Evolutionary conservation across 148 eudicot species (phyloP).

Genomic region (Camellia granthamiana): DNA sequence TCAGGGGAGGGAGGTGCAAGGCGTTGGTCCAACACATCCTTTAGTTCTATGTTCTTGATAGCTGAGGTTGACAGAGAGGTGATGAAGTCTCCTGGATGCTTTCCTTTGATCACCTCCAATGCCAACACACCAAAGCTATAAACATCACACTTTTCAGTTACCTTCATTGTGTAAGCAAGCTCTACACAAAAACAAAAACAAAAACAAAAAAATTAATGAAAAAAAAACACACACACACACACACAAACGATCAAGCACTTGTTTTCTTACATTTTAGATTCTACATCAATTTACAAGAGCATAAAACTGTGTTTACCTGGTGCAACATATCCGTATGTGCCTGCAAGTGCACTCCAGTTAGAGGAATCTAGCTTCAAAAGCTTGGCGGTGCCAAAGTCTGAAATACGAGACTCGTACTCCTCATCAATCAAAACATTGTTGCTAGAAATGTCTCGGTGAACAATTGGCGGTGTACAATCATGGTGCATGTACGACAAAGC

Average conservation of each 20-base stretch:
- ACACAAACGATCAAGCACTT: too few relatives aligned
- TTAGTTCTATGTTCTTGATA: not conserved
- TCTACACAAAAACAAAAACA: slow-evolving; percentile 22
- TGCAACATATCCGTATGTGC: slow-evolving; percentile 45
- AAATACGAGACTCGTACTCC: slow-evolving; percentile 32
- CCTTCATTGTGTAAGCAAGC: slow-evolving; percentile 37
- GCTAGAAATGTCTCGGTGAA: slow-evolving; percentile 38
- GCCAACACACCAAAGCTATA: slow-evolving; percentile 49
- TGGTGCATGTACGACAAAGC: slow-evolving; percentile 42
- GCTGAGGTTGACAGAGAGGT: slow-evolving; percentile 17
- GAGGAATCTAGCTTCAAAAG: slow-evolving; percentile 30
- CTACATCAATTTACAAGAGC: not conserved
- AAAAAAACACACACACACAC: too few relatives aligned
- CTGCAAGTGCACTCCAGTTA: slow-evolving; percentile 35
- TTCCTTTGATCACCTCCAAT: slow-evolving; percentile 37
- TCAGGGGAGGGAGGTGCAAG: slow-evolving; percentile 24
- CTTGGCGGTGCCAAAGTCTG: slow-evolving; percentile 46
- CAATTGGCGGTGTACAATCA: slow-evolving; percentile 39
- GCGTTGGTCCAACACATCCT: slow-evolving; percentile 37
- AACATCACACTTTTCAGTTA: slow-evolving; percentile 36
- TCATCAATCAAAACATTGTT: slow-evolving; percentile 37
- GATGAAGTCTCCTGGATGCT: slow-evolving; percentile 35
- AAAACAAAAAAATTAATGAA: too few relatives aligned
- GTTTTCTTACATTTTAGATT: not conserved
- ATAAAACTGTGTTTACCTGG: slow-evolving; percentile 26